phyloP scores from a whole-genome alignment of 495 filamentous ascomycete species.

The Glarea lozoyensis region DNA sequence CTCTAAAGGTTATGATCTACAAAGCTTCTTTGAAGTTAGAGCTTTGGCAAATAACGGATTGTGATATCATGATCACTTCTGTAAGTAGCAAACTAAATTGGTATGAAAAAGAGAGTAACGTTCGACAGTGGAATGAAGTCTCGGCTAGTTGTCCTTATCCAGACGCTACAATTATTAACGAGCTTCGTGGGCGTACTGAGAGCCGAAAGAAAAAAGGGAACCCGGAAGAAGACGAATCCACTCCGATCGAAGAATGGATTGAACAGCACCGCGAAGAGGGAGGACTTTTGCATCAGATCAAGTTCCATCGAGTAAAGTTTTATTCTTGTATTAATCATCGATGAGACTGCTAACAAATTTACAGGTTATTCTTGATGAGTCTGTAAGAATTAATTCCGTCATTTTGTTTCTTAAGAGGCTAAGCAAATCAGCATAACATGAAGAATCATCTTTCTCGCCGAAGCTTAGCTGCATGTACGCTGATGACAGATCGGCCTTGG shows the following conservation, averaged over 20 bases:
- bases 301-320: constrained; percentile 10
- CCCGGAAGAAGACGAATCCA: not conserved
- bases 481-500: constrained; percentile 47
- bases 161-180: not conserved
- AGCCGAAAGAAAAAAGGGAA: not conserved
- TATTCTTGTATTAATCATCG: not conserved
- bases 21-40: not conserved
- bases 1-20: not conserved
- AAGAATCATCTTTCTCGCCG: constrained; percentile 42
- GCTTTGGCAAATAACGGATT: not conserved
- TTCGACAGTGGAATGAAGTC: constrained; percentile 49
- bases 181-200: not conserved
- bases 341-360: not conserved
- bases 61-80: constrained; percentile 30
- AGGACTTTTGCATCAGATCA: constrained; percentile 6
- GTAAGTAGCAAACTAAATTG: no score
- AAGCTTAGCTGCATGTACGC: constrained; percentile 38
- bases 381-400: not conserved
- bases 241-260: not conserved
- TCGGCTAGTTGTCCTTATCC: not conserved
- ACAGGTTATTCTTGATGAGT: constrained; percentile 15
- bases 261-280: not conserved
- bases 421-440: constrained; percentile 21
- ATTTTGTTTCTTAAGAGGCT: not conserved
- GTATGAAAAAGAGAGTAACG: no score